Evolutionary conservation across 1,284 basidiomycete species (phyloP), one percentile per base, ranked within the genome.

Genomic region (Exobasidium rhododendri): DNA sequence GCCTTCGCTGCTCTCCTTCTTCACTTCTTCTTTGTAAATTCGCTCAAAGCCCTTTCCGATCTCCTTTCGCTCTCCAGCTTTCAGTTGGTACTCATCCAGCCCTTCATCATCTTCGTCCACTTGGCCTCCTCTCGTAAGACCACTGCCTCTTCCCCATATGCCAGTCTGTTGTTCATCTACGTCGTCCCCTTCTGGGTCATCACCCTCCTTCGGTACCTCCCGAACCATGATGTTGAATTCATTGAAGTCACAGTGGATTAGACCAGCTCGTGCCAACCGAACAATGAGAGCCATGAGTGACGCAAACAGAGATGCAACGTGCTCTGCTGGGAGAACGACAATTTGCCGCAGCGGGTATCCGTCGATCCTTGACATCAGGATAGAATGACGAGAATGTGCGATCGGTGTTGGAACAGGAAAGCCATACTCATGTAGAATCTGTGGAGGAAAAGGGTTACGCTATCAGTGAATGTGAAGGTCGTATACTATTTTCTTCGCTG

Each of bases 221-320:
- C 86, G 85, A 67, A 99, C 92, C 64, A 99, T 86, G 73, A 99
- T 92, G 81, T 99, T 98, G 83, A 98, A 99, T 80, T 99, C 96
- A 82, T 99, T 99, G 82, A 91, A 99, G 81, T 99, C 94, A 55
- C 96, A 94, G 77, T 99, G 94, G 59, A 99, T 97, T 24, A 99
- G 85, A 0, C 96, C 96, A 1, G 90, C 87, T 47, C 87, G 86
- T 2, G 94, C 94, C 70, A 98, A 89, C 56, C 92, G 90, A 63
- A 97, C 92, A 75, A 98, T 94, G 61, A 97, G 84, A 80, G 92
- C 91, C 94, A 98, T 98, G 45, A 98, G 84, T 17, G 85, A 83
- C 0, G 93, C 92, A 81, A 97, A 98, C 31, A 98, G 85, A 66
- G 88, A 88, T 32, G 91, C 92, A 0, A 93, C 70, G 52, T 78